Evolutionary conservation across 805 yeast species (phyloP), one percentile per base, ranked within the genome.

Genomic region (Ogataea henricii): DNA sequence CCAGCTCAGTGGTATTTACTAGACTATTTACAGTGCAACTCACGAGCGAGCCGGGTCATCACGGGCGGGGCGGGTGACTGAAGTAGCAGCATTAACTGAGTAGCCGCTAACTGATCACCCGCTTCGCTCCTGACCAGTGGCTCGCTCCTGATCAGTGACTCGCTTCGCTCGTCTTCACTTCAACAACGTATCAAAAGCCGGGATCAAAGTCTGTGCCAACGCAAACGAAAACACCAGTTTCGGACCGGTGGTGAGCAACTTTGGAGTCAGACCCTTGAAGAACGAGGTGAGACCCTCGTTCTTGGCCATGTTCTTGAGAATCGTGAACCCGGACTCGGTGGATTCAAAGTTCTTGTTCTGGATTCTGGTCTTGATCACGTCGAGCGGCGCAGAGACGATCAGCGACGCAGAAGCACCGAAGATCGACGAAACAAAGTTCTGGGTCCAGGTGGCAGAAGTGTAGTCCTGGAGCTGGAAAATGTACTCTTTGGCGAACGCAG

Each of bases 171-270:
- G 9, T 10, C 27, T 10, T 39, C 63, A 67, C 53, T 70, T 72
- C 55, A 89, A 68, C 48, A 85, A 57, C 58, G 82, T 82, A 69
- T 94, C 99, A 62, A 91, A 90, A 51, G 96, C 96, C 51, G 99
- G 99, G 59, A 94, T 94, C 74, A 94, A 81, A 34, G 96, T 79
- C 75, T 92, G 99, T 37, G 99, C 99, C 68, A 92, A 74, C 8
- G 99, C 99, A 66, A 92, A 92, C n/a, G 96, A 89, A 69, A 94
- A 94, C 46, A 94, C 99, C 63, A 94, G 81, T 75, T 94, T 94
- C 47, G 99, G 99, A 58, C 99, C 99, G 29, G 99, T 91, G 41
- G 99, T 94, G 69, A 94, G 79, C 64, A 94, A 79, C 72, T 94
- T 94, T 52, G 99, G 99, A 51, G 96, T 88, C 65, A 94, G 80